These are phyloP conservation scores for Neurospora sublineolata DNA, from an alignment of 495 filamentous ascomycete species.

Conservation along the genomic window DNA sequence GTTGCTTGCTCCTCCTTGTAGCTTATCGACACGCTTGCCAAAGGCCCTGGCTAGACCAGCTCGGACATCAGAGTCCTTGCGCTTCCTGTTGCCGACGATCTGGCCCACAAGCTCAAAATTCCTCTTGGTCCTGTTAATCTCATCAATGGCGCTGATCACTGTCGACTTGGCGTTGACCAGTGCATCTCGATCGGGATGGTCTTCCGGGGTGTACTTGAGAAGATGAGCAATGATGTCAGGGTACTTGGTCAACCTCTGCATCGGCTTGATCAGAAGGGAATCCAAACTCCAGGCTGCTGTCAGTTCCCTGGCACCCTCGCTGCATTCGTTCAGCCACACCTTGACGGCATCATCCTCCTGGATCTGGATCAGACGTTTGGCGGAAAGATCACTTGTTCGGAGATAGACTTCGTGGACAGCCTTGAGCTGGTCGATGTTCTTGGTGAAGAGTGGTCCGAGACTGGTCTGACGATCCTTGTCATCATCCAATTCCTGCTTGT, in stretches of 20 bases:
- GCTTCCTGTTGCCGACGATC: constrained; percentile 65
- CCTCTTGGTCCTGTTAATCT: constrained; percentile 89
- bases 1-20: constrained; percentile 46
- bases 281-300: constrained; percentile 90
- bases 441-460: constrained; percentile 67
- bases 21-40: constrained; percentile 71
- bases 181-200: constrained; percentile 68
- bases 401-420: constrained; percentile 75
- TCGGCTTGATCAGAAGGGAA: constrained; percentile 87
- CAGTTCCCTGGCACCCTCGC: constrained; percentile 73
- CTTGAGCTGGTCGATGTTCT: constrained; percentile 68
- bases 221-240: constrained; percentile 71
- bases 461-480: constrained; percentile 61
- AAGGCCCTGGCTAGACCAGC: constrained; percentile 77
- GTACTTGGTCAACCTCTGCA: constrained; percentile 86
- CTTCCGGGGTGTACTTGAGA: constrained; percentile 61
- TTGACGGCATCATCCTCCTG: constrained; percentile 63
- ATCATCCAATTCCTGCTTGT: constrained; percentile 27
- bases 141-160: constrained; percentile 58
- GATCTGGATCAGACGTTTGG: constrained; percentile 61
- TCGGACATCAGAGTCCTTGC: constrained; percentile 81
- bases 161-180: constrained; percentile 52
- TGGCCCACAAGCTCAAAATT: constrained; percentile 81
- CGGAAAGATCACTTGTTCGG: constrained; percentile 75
- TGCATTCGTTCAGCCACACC: constrained; percentile 88